Conservation (phyloP, 192 early-diverging fungal species). For the Backusella luteola region DNA sequence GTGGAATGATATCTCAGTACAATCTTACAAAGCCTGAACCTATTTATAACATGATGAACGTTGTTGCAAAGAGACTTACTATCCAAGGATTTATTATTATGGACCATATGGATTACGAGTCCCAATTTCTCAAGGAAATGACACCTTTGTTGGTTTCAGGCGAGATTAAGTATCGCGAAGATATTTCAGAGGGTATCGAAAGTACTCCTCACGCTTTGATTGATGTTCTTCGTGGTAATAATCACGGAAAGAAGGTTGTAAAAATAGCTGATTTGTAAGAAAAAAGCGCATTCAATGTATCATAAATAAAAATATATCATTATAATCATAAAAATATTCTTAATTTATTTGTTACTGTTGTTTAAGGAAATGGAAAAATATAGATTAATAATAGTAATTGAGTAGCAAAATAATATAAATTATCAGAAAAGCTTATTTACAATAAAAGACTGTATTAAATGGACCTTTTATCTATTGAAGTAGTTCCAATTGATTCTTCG, state of each 20-base stretch:
- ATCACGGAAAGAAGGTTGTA: conserved; percentile 65
- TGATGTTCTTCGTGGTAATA: conserved; percentile 59
- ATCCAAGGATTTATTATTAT: conserved; percentile 67
- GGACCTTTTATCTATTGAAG: neutral
- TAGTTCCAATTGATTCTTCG: neutral
- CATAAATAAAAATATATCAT: neutral
- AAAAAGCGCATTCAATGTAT: neutral
- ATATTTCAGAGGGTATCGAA: conserved; percentile 63
- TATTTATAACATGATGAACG: conserved; percentile 53
- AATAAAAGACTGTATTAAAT: neutral
- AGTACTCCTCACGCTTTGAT: conserved; percentile 57
- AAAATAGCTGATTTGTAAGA: conserved; percentile 48
- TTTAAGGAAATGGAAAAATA: neutral
- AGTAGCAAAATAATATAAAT: neutral
- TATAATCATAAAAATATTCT: neutral
- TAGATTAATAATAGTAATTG: neutral
- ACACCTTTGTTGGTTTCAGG: conserved; percentile 50
- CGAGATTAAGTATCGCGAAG: conserved; percentile 57
- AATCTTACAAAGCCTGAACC: conserved; percentile 46
- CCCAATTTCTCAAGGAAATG: conserved; percentile 58
- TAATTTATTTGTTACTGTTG: neutral
- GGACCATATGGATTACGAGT: conserved; percentile 44
- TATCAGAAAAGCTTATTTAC: neutral
- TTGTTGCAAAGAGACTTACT: conserved; percentile 56
- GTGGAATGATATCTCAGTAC: conserved; percentile 77